phyloP scores from a whole-genome alignment of 2,329 filamentous ascomycete genomes.

The Nigrospora oryzae region DNA sequence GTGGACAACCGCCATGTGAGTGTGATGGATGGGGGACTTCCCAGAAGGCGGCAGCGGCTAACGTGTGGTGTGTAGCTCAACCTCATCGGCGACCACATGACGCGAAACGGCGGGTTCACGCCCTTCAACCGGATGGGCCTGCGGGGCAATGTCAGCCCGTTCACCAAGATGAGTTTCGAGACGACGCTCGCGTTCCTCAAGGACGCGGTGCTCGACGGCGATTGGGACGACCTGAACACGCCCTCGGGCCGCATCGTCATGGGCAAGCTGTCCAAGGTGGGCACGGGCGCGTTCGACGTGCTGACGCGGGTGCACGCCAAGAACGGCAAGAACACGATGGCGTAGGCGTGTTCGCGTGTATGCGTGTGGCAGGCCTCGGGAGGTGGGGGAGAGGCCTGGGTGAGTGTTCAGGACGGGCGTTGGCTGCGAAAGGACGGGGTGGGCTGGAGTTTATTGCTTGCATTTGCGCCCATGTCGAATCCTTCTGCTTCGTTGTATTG shows the following conservation, averaged over 20 bases:
- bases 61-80: conserved; percentile 43
- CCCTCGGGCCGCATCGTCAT: conserved; percentile 85
- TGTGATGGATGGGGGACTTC: too few species aligned
- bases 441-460: too few species aligned
- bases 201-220: conserved; percentile 82
- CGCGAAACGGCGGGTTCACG: conserved; percentile 79
- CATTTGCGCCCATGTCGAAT: too few species aligned
- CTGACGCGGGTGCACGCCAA: conserved; percentile 52
- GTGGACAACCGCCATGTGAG: conserved; percentile 73
- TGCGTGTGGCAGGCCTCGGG: too few species aligned
- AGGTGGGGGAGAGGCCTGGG: too few species aligned
- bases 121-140: conserved; percentile 91
- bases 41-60: too few species aligned
- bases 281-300: conserved; percentile 89
- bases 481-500: too few species aligned
- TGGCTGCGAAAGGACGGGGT: too few species aligned
- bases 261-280: conserved; percentile 72
- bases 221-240: conserved; percentile 79
- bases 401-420: too few species aligned
- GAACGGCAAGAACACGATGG: conserved; percentile 27
- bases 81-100: conserved; percentile 97
- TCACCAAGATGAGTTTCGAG: conserved; percentile 99
- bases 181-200: conserved; percentile 90
- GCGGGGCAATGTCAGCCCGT: conserved; percentile 75
- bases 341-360: not conserved